A percentile compares a stretch with the other conserved stretches of the same genome.
These are phyloP conservation scores for Fusarium sp. DNA, from an alignment of 2,329 filamentous ascomycete species.

Conservation along the genomic window DNA sequence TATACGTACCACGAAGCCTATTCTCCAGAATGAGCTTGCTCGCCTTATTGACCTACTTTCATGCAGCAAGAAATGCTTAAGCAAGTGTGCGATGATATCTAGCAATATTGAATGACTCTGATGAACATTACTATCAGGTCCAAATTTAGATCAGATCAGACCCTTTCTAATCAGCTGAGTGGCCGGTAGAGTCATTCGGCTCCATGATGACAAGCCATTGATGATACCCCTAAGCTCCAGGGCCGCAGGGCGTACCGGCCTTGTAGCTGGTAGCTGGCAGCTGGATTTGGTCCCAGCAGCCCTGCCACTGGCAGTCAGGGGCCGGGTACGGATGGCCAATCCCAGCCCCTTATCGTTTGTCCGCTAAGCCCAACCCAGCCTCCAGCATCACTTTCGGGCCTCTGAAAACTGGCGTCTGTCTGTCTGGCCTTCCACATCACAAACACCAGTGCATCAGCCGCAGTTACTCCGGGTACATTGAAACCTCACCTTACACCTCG, in stretches of 20 bases:
- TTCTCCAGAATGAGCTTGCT: not conserved
- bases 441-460: slow-evolving; percentile 43
- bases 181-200: slow-evolving; percentile 39
- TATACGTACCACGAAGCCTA: not conserved
- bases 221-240: slow-evolving; percentile 18
- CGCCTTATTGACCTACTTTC: not conserved
- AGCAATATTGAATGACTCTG: not conserved
- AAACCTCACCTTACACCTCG: slow-evolving; percentile 43
- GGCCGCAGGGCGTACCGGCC: slow-evolving; percentile 12
- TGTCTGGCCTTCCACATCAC: slow-evolving; percentile 45
- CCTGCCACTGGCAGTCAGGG: slow-evolving; percentile 36
- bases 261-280: slow-evolving; percentile 32
- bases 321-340: slow-evolving; percentile 8
- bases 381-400: slow-evolving; percentile 7
- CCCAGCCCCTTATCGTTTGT: slow-evolving; percentile 16
- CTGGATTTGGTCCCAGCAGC: slow-evolving; percentile 16
- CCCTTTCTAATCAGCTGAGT: slow-evolving; percentile 1
- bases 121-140: not conserved
- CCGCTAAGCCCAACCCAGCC: slow-evolving; percentile 52
- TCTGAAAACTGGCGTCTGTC: slow-evolving; percentile 27
- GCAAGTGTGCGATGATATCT: not conserved
- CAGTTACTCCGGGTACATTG: slow-evolving; percentile 44
- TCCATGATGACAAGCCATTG: slow-evolving; percentile 3
- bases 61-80: not conserved
- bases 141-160: not conserved